Evolutionary conservation across 768 basidiomycete genomes (phyloP), one percentile per base, ranked within the genome.

Genomic region (Boletus rubropictus): DNA sequence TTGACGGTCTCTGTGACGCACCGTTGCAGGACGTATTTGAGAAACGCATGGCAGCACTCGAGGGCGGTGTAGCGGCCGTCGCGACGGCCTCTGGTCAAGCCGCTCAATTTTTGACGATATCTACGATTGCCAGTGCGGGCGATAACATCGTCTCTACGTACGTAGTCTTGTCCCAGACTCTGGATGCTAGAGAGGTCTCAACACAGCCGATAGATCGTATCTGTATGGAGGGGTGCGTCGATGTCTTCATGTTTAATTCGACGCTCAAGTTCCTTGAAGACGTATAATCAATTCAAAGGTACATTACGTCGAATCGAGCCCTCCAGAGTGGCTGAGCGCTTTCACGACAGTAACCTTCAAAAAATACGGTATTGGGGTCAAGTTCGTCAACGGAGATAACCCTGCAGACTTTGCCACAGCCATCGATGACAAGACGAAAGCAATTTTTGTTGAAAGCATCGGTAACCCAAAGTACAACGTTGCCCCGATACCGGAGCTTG

Each of bases 91-190:
- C 82, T 44, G 89, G 88, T 0, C 86, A 88, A 60, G 71, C 84
- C 7, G 89, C 87, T 0, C 86, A 89, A 56, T 85, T 89, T 65
- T 69, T 88, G 63, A 73, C 86, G 2, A 78, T 89, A 50, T 63
- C 76, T 1, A 74, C 80, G 24, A 62, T 87, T 34, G 80, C 82
- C 2, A 66, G 72, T 2, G 61, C 73, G 6, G 88, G 89, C 1
- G 88, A 90, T 58, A 91, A 90, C 60, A 85, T 89, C 45, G 79
- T 90, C 6, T 78, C 83, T 2, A 77, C 82, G 80, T 83, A 50
- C 64, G 79, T 69, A 3, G 15, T 9, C 15, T 66, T 14, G 73
- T 78, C 27, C 80, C 81, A 3, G 20, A 27, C 14, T 21, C 2
- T 39, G n/a, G 9, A 28, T 21, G 11, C 7, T 27, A 3, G 1